These are phyloP conservation scores for Globisporangium uncinulatum DNA, from an alignment of 352 stramenopile species.

Conservation along the genomic window DNA sequence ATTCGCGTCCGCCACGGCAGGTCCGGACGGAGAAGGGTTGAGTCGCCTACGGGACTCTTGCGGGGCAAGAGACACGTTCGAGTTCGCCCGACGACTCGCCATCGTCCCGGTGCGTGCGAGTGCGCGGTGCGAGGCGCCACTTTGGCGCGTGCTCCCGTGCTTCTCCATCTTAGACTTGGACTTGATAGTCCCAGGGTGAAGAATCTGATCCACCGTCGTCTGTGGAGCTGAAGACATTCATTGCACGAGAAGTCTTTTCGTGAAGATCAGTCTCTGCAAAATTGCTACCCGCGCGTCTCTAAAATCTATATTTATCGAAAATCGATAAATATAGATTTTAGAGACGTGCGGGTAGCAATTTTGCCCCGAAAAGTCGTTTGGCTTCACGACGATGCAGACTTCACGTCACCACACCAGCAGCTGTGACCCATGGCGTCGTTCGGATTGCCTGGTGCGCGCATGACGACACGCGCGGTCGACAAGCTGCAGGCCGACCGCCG, in stretches of 20 bases:
- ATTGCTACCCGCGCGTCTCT: no score
- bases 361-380: no score
- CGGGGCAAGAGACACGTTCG: constrained; percentile 2
- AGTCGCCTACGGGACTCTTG: constrained; percentile 1
- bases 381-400: no score
- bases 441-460: constrained; percentile 22
- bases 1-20: neutral
- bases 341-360: no score
- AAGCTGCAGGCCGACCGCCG: constrained; percentile 56
- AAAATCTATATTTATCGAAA: no score
- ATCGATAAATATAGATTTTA: no score
- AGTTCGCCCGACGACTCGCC: neutral
- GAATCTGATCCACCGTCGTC: no score
- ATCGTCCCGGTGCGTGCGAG: neutral
- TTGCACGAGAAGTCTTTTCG: constrained; percentile 1
- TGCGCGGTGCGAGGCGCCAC: constrained; percentile 3
- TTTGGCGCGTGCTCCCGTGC: constrained; percentile 3
- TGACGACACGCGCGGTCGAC: constrained; percentile 58
- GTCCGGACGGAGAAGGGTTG: neutral
- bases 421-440: neutral
- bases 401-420: no score
- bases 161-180: constrained; percentile 4
- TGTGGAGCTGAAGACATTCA: no score
- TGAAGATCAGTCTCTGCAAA: no score
- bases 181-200: no score